Conservation (phyloP, 225 moss, liverwort and hornwort genomes). For the Sphagnum contortum region DNA sequence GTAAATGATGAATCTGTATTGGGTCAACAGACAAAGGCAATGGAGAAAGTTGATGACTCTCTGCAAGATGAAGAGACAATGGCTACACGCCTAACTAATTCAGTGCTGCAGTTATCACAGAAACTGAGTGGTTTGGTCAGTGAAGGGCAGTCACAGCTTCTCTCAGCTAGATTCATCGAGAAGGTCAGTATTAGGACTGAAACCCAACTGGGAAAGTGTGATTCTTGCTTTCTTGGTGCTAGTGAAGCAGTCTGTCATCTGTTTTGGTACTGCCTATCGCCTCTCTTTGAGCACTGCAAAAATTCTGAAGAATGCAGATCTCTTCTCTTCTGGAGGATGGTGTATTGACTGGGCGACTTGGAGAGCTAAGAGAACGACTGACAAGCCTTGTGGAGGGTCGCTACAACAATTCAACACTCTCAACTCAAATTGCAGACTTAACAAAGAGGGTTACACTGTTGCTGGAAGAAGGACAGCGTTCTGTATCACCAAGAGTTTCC, state of each 20-base stretch:
- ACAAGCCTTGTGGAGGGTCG: conserved; percentile 58
- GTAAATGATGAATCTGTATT: too few relatives aligned
- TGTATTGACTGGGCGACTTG: conserved; percentile 40
- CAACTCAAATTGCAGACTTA: conserved; percentile 67
- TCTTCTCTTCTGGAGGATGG: conserved; percentile 55
- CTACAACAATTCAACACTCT: conserved; percentile 38
- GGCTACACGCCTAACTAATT: conserved; percentile 40
- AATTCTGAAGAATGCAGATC: conserved; percentile 19
- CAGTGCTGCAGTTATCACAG: conserved; percentile 49
- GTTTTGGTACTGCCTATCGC: too few relatives aligned
- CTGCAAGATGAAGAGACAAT: conserved; percentile 24
- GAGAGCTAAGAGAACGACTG: conserved; percentile 58
- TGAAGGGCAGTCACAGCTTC: conserved; percentile 54
- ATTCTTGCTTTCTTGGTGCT: too few relatives aligned
- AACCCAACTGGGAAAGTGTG: too few relatives aligned
- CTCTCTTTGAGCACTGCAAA: too few relatives aligned
- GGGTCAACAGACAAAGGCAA: conserved; percentile 17
- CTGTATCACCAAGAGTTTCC: conserved; percentile 71
- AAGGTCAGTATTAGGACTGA: conserved; percentile 19
- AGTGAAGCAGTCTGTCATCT: too few relatives aligned
- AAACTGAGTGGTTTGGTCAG: conserved; percentile 47
- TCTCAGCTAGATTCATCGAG: conserved; percentile 66
- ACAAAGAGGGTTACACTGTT: conserved; percentile 60
- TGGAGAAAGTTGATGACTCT: conserved; percentile 20
- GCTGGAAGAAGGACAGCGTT: conserved; percentile 83